Conservation (phyloP, 345 rosid genomes). For the Corymbia maculata region DNA sequence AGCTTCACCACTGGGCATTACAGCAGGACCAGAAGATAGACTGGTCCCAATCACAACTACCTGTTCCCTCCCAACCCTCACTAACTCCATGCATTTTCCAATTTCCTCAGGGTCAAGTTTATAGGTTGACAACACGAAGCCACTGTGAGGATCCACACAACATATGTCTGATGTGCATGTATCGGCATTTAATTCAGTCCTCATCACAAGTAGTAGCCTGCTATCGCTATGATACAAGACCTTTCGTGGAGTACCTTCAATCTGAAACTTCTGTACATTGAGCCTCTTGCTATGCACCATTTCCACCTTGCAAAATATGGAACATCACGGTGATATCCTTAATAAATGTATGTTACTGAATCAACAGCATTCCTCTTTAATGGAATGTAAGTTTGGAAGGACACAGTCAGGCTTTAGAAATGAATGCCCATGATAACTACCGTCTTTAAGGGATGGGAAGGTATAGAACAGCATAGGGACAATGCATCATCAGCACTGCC, state of each 20-base stretch:
- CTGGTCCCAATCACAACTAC: slow-evolving; percentile 89
- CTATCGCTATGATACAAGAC: slow-evolving; percentile 88
- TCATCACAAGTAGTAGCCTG: slow-evolving; percentile 78
- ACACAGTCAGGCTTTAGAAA: neutral
- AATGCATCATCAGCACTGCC: neutral
- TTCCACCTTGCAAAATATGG: slow-evolving; percentile 51
- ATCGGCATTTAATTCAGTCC: slow-evolving; percentile 63
- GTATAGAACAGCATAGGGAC: neutral
- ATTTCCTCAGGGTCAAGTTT: slow-evolving; percentile 78
- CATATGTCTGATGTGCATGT: slow-evolving; percentile 76
- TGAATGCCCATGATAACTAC: neutral
- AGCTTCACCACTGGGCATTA: slow-evolving; percentile 97
- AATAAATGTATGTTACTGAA: neutral
- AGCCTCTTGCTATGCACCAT: slow-evolving; percentile 87
- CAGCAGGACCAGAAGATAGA: slow-evolving; percentile 82
- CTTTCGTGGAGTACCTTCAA: slow-evolving; percentile 94
- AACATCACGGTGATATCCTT: neutral
- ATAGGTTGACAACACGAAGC: slow-evolving; percentile 55
- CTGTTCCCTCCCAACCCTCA: slow-evolving; percentile 75
- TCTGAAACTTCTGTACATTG: slow-evolving; percentile 85
- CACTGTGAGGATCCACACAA: slow-evolving; percentile 79
- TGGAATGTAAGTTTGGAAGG: neutral
- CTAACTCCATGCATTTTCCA: slow-evolving; percentile 90
- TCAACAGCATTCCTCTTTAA: neutral
- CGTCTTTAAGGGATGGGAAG: neutral